Evolutionary conservation across 2,329 filamentous ascomycete genomes (phyloP).

Genomic region (Diaporthe sp.): DNA sequence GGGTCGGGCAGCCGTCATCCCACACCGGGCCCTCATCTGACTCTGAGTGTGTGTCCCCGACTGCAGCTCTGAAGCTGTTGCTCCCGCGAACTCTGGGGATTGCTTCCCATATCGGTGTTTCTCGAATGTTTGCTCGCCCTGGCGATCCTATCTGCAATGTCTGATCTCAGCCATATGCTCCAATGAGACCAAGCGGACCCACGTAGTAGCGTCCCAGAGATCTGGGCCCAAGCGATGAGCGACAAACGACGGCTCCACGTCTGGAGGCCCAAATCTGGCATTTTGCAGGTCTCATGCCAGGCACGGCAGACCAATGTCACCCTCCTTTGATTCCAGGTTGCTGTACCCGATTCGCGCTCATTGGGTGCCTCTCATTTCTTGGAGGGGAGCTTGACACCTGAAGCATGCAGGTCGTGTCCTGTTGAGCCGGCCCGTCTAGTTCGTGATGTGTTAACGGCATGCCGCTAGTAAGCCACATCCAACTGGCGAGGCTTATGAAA

Average conservation of each 20-base stretch:
- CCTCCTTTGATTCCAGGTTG: slow-evolving; percentile 21
- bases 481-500: not conserved
- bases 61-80: not conserved
- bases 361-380: slow-evolving; percentile 4
- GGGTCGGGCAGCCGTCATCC: slow-evolving; percentile 39
- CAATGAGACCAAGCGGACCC: slow-evolving; percentile 3
- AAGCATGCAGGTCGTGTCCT: slow-evolving; percentile 24
- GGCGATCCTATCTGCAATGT: slow-evolving; percentile 21
- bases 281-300: slow-evolving; percentile 28
- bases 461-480: slow-evolving; percentile 15
- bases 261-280: slow-evolving; percentile 16
- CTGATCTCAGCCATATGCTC: slow-evolving; percentile 1
- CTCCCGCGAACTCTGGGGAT: not conserved
- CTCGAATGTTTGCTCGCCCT: slow-evolving; percentile 35
- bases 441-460: slow-evolving; percentile 2
- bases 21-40: slow-evolving; percentile 38
- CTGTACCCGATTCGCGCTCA: slow-evolving; percentile 27
- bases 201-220: slow-evolving; percentile 18
- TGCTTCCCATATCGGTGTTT: not conserved
- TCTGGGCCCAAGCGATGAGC: slow-evolving; percentile 20
- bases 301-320: slow-evolving; percentile 32
- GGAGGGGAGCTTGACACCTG: slow-evolving; percentile 17
- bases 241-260: slow-evolving; percentile 4
- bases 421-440: slow-evolving; percentile 6
- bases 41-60: slow-evolving; percentile 5